Evolutionary conservation across 495 filamentous ascomycete species (phyloP).

Genomic region (Aspergillus ellipticus): DNA sequence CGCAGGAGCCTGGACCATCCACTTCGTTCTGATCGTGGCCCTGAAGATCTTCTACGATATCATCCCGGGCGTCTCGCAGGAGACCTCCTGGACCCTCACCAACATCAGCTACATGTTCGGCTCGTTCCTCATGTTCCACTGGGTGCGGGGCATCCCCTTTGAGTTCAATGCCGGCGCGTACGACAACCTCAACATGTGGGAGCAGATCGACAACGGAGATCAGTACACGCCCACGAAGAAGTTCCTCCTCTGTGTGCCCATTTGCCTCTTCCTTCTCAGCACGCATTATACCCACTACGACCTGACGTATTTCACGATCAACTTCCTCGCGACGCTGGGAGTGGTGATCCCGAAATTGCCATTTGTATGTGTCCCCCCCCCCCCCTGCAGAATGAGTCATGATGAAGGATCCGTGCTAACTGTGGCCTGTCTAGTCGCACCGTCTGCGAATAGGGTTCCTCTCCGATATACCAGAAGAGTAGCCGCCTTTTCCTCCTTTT

Average conservation of each 20-base stretch:
- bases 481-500: slow-evolving; percentile 20
- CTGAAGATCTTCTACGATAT: slow-evolving; percentile 96
- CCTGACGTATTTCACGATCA: slow-evolving; percentile 92
- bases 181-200: slow-evolving; percentile 99
- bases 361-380: slow-evolving; percentile 53
- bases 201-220: slow-evolving; percentile 98
- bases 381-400: not conserved
- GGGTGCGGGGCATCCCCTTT: slow-evolving; percentile 95
- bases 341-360: slow-evolving; percentile 96
- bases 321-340: slow-evolving; percentile 83
- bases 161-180: slow-evolving; percentile 99
- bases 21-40: slow-evolving; percentile 80
- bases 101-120: slow-evolving; percentile 99
- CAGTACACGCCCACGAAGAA: slow-evolving; percentile 99
- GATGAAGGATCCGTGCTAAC: slow-evolving; percentile 24
- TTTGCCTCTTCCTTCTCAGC: slow-evolving; percentile 89
- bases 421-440: slow-evolving; percentile 36
- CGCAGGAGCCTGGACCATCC: slow-evolving; percentile 89
- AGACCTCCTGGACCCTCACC: slow-evolving; percentile 96
- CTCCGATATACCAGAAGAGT: slow-evolving; percentile 43
- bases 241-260: slow-evolving; percentile 90
- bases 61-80: slow-evolving; percentile 89
- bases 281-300: slow-evolving; percentile 99
- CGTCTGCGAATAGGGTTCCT: slow-evolving; percentile 49
- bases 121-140: slow-evolving; percentile 99